Evolutionary conservation across 805 yeast species (phyloP).

Genomic region (Yamadazyma laniorum): DNA sequence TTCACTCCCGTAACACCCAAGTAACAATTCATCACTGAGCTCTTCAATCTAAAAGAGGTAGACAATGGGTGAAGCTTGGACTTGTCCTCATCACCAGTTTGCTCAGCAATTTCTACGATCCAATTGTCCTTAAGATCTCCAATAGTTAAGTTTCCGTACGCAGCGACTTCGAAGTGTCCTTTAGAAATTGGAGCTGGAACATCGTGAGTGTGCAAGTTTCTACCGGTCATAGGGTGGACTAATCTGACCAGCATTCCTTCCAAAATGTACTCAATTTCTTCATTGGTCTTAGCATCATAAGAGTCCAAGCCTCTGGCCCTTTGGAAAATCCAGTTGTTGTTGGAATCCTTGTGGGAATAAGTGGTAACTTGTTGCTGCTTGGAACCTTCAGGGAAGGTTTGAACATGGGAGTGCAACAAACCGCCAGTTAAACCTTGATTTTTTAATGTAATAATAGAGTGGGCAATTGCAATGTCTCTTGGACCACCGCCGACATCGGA

Average conservation of each 20-base stretch:
- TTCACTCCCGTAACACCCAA: constrained; percentile 76
- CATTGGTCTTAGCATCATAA: constrained; percentile 31
- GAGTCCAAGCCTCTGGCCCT: constrained; percentile 40
- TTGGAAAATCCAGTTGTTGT: constrained; percentile 48
- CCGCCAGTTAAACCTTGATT: constrained; percentile 46
- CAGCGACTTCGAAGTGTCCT: constrained; percentile 60
- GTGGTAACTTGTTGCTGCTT: constrained; percentile 49
- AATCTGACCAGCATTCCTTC: constrained; percentile 65
- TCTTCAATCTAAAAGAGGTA: constrained; percentile 74
- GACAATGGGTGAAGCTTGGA: constrained; percentile 72
- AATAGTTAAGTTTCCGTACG: constrained; percentile 62
- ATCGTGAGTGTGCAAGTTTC: constrained; percentile 71
- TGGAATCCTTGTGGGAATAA: constrained; percentile 45
- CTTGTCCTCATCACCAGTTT: constrained; percentile 52
- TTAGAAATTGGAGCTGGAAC: constrained; percentile 61
- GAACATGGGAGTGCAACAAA: constrained; percentile 46
- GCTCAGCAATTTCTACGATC: constrained; percentile 68
- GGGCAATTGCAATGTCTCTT: constrained; percentile 62
- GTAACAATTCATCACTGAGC: constrained; percentile 72
- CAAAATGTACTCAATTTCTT: constrained; percentile 38
- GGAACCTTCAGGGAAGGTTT: constrained; percentile 47
- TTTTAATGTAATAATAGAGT: constrained; percentile 39
- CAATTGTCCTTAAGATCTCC: constrained; percentile 80
- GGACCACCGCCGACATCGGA: constrained; percentile 65
- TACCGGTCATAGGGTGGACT: constrained; percentile 58